A percentile compares a stretch with the other conserved stretches of the same genome.
These are phyloP conservation scores for Medicago truncatula DNA, from an alignment of 306 rosid species.

Conservation along the genomic window MtrunA17r5.0-ANR NC_053048.1:25210001-25210500, in stretches of 20 bases:
- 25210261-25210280: conserved; percentile 92
- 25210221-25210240: not conserved
- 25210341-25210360: conserved; percentile 85
- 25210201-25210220: not conserved
- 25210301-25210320: conserved; percentile 95
- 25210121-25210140: conserved; percentile 86
- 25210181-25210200: not conserved
- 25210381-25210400: not conserved
- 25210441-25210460: not conserved
- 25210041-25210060: conserved; percentile 39
- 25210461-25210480: not conserved
- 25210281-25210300: conserved; percentile 89
- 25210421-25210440: not conserved
- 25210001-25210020: conserved; percentile 37
- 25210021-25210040: conserved; percentile 48
- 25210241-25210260: conserved; percentile 79
- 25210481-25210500: not conserved
- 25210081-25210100: conserved; percentile 99
- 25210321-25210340: conserved; percentile 89
- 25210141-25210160: conserved; percentile 89
- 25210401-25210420: not conserved
- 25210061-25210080: conserved; percentile 63
- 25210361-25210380: not conserved
- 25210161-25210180: conserved; percentile 48
- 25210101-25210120: conserved; percentile 98